Conservation (phyloP, 2,329 filamentous ascomycete species). For the Claviceps purpurea region DNA sequence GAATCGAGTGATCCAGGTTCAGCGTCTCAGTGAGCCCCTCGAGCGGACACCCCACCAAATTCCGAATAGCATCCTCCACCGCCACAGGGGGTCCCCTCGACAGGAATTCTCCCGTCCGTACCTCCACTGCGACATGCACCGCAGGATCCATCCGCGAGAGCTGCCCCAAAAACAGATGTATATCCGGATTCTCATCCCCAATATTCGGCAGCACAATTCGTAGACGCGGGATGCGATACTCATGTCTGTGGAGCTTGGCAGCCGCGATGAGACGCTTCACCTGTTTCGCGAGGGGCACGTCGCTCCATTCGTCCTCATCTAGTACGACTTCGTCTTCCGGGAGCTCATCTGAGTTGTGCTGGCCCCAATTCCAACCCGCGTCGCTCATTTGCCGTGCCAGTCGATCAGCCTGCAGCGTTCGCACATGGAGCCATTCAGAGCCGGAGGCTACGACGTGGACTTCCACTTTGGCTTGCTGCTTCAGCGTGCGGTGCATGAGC, state of each 20-base stretch:
- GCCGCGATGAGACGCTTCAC: constrained; percentile 22
- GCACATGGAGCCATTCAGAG: constrained; percentile 20
- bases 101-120: constrained; percentile 15
- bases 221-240: constrained; percentile 23
- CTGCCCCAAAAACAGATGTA: constrained; percentile 21
- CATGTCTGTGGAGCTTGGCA: constrained; percentile 21
- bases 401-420: constrained; percentile 17
- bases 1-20: constrained; percentile 28
- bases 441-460: constrained; percentile 24
- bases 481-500: constrained; percentile 18
- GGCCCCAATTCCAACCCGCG: constrained; percentile 28
- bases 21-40: constrained; percentile 21
- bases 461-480: constrained; percentile 20
- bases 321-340: constrained; percentile 7
- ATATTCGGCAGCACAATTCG: constrained; percentile 23
- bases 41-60: constrained; percentile 19
- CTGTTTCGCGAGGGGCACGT: constrained; percentile 20
- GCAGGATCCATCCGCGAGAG: constrained; percentile 16
- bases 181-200: constrained; percentile 13
- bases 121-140: constrained; percentile 21
- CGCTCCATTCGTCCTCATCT: constrained; percentile 21
- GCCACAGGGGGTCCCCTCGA: constrained; percentile 10
- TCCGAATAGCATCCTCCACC: constrained; percentile 15
- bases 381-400: constrained; percentile 27
- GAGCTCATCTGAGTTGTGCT: constrained; percentile 11